Evolutionary conservation across 805 yeast genomes (phyloP).

Genomic region (Ogataea populi-albae): DNA sequence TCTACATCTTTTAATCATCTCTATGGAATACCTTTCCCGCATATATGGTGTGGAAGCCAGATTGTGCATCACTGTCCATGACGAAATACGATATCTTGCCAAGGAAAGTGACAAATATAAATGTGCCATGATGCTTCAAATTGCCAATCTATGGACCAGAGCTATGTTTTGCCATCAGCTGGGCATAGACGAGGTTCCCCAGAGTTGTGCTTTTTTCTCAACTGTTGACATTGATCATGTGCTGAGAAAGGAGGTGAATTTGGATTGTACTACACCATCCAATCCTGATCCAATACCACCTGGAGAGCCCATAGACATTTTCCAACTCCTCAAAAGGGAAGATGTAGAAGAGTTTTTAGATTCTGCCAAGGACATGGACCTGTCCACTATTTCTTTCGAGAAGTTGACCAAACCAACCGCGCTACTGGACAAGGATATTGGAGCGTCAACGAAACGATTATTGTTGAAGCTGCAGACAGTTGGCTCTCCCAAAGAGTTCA

Average conservation of each 20-base stretch:
- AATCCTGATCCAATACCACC: constrained; percentile 66
- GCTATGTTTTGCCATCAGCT: constrained; percentile 92
- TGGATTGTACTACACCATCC: constrained; percentile 91
- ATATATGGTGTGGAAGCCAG: constrained; percentile 71
- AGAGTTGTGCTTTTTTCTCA: constrained; percentile 92
- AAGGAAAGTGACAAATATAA: constrained; percentile 70
- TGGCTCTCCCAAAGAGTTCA: constrained; percentile 28
- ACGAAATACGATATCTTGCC: constrained; percentile 82
- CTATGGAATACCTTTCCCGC: constrained; percentile 79
- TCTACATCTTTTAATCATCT: constrained; percentile 74
- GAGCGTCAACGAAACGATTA: constrained; percentile 20
- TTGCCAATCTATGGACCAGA: constrained; percentile 92
- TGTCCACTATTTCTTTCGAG: constrained; percentile 13
- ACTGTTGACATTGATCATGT: constrained; percentile 89
- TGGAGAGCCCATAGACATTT: constrained; percentile 75
- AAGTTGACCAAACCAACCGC: constrained; percentile 24
- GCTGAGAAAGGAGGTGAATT: constrained; percentile 86
- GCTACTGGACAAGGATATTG: constrained; percentile 26
- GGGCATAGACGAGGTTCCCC: constrained; percentile 88
- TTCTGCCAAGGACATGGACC: constrained; percentile 12
- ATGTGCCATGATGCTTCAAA: constrained; percentile 80
- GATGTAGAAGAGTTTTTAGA: constrained; percentile 30
- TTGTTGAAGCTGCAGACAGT: constrained; percentile 33
- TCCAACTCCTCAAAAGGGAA: constrained; percentile 42
- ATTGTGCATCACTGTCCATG: constrained; percentile 86